Base-by-base conservation (phyloP, 805 yeast species). In the Saturnispora bothae region DNA sequence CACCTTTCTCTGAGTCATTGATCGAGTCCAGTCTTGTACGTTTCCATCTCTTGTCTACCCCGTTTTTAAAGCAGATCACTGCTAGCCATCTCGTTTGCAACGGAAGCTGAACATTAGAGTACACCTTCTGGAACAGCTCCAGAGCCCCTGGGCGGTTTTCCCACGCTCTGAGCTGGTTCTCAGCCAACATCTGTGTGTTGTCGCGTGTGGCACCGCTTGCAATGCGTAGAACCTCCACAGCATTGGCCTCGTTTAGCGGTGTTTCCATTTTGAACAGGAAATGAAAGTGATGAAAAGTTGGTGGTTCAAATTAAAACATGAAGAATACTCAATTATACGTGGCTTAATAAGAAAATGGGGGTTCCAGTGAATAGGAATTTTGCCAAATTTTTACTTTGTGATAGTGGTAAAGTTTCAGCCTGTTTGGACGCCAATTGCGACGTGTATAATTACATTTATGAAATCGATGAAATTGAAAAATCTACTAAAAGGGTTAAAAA, bases 11-110 rank as follows among this genome's bases (percentile, higher is more conserved):
- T 14, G 80, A 84, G 33, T 68, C 69, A 2, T 68, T 46, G 15
- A 80, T 68, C 1, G 74, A 65, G 44, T 56, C 52, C 25, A 66
- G 60, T 15, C 83, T 65, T 0, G 84, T 66, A 1, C 78, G 64
- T 42, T 96, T 66, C 97, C 98, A 89, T 51, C 74, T 75, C 52
- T 72, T 75, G 14, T 84, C 95, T 16, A 85, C 65, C 2, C 94
- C 94, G 56, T 89, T 89, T 52, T 92, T 89, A 58, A 89, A 76
- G 46, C 81, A 82, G 30, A 89, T 89, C 2, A 85, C 68, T 0
- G 95, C 86, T 19, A 88, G 62, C 95, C 95, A 86, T 50, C 97
- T 65, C 6, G 76, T 63, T 42, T 81, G 83, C 22, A 80, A 57
- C 0, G 86, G 70, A 14, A 72, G 48, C 0, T 75, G 66, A 3